phyloP scores from a whole-genome alignment of 1,284 basidiomycete species.

The Termitomyces sp. region DNA sequence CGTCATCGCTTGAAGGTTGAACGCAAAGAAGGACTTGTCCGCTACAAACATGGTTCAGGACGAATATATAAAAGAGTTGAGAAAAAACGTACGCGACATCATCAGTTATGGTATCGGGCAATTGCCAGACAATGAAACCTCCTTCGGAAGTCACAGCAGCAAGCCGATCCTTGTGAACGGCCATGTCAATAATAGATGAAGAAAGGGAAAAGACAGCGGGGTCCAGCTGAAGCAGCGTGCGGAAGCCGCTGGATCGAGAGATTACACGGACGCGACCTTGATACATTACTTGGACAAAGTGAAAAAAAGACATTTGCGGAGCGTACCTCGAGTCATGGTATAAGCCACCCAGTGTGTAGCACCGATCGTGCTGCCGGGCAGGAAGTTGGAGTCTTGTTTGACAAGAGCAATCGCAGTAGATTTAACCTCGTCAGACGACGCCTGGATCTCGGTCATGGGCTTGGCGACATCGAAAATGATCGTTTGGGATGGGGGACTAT shows the following conservation, averaged over 20 bases:
- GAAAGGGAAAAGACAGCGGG: slow-evolving; percentile 55
- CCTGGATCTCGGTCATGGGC: slow-evolving; percentile 65
- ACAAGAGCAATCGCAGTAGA: slow-evolving; percentile 80
- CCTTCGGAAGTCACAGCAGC: slow-evolving; percentile 82
- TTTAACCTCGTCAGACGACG: slow-evolving; percentile 65
- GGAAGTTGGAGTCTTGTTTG: slow-evolving; percentile 73
- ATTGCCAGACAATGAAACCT: slow-evolving; percentile 80
- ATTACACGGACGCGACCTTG: slow-evolving; percentile 77
- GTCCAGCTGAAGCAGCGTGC: slow-evolving; percentile 66
- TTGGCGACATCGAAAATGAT: slow-evolving; percentile 74
- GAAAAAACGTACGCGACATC: slow-evolving; percentile 66
- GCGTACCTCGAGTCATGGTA: slow-evolving; percentile 76
- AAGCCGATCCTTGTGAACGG: slow-evolving; percentile 72
- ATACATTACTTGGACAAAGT: slow-evolving; percentile 3
- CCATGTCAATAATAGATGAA: slow-evolving; percentile 76
- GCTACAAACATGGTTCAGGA: slow-evolving; percentile 30
- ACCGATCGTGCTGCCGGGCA: slow-evolving; percentile 79
- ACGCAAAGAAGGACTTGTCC: slow-evolving; percentile 69
- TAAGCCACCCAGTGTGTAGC: slow-evolving; percentile 86
- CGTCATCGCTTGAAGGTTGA: slow-evolving; percentile 54
- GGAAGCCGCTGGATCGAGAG: slow-evolving; percentile 77
- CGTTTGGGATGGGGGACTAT: slow-evolving; percentile 53
- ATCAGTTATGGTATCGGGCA: slow-evolving; percentile 74
- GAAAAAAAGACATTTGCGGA: not conserved
- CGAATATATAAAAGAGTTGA: not conserved